These are phyloP conservation scores for Apiospora malaysiana DNA, from an alignment of 2,329 filamentous ascomycete genomes.

Conservation along the genomic window DNA sequence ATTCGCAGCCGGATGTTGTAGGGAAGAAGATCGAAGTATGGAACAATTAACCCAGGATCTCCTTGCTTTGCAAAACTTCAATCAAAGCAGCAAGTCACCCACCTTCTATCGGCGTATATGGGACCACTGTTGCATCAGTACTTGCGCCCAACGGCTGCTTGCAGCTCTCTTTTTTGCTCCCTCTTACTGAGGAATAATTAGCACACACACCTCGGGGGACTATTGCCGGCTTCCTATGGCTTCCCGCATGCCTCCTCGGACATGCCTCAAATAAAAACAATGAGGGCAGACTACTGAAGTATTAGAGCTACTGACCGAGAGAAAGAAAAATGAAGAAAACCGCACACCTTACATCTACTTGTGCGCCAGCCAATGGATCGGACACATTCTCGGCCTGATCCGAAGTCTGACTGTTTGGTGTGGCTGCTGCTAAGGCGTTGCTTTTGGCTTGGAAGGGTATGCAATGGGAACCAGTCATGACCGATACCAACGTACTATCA, in stretches of 20 bases:
- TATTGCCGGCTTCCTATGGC: not conserved
- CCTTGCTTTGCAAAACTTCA: not conserved
- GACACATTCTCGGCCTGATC: conserved; percentile 10
- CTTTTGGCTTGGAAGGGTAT: not conserved
- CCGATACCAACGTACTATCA: not conserved
- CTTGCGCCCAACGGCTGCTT: conserved; percentile 11
- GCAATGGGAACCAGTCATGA: not conserved
- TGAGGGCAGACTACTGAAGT: not conserved
- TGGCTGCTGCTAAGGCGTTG: not conserved
- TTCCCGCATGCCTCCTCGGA: not conserved
- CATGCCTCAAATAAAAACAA: not conserved
- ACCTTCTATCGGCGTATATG: not conserved
- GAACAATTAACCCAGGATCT: not conserved
- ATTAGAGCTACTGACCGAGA: not conserved
- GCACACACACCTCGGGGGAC: not conserved
- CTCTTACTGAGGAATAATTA: not conserved
- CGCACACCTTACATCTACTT: not conserved
- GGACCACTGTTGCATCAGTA: not conserved
- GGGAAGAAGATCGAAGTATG: not conserved
- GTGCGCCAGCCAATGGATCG: not conserved
- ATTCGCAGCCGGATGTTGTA: not conserved
- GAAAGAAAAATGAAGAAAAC: not conserved
- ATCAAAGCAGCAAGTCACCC: not conserved
- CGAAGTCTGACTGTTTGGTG: not conserved
- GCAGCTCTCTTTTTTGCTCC: not conserved